Percentiles rank a stretch among this genome's conserved stretches.
These are phyloP conservation scores for Citrullus mucosospermus DNA, from an alignment of 306 rosid species.

Conservation along the genomic window DNA sequence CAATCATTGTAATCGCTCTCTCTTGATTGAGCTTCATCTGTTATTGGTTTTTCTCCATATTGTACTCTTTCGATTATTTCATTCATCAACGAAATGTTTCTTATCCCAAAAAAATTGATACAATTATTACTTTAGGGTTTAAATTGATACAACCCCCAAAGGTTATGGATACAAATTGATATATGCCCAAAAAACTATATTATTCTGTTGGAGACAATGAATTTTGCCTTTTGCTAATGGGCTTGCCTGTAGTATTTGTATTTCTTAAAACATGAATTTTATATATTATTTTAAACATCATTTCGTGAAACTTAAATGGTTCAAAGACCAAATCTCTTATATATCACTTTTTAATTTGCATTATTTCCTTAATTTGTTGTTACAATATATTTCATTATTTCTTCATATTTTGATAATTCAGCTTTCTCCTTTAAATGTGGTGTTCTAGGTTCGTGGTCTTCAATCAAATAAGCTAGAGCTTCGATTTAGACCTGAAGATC, in stretches of 20 bases:
- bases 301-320: not conserved
- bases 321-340: not conserved
- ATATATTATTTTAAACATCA: not conserved
- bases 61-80: too few relatives aligned
- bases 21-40: too few relatives aligned
- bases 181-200: not conserved
- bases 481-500: slow-evolving; percentile 70
- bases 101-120: too few relatives aligned
- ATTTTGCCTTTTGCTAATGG: not conserved
- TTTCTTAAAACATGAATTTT: not conserved
- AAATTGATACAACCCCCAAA: too few relatives aligned
- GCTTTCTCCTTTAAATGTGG: not conserved
- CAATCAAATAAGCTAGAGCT: slow-evolving; percentile 60
- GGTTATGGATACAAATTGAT: too few relatives aligned
- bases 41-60: too few relatives aligned
- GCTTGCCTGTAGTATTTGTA: not conserved
- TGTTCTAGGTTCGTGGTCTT: slow-evolving; percentile 44
- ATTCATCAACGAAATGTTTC: too few relatives aligned
- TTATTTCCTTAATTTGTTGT: not conserved
- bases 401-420: not conserved
- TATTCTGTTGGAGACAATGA: not conserved
- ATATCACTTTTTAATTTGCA: not conserved
- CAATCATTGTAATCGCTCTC: too few relatives aligned
- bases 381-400: not conserved
- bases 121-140: too few relatives aligned